These are phyloP conservation scores for Phialophora expanda DNA, from an alignment of 2,329 filamentous ascomycete genomes.

Conservation along the genomic window DNA sequence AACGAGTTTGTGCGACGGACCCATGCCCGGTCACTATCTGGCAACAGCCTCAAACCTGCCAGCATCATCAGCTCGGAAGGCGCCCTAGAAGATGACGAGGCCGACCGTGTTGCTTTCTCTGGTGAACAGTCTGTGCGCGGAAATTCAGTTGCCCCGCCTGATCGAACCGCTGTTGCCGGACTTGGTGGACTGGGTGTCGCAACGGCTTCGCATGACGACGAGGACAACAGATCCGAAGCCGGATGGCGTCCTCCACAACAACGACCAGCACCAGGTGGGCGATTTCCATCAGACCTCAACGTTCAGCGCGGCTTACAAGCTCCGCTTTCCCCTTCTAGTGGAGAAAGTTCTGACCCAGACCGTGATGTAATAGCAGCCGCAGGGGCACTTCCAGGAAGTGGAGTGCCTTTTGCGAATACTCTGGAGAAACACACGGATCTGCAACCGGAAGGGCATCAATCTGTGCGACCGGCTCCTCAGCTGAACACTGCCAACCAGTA, in stretches of 20 bases:
- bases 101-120: slow-evolving; percentile 68
- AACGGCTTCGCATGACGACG: slow-evolving; percentile 34
- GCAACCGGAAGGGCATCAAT: slow-evolving; percentile 18
- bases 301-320: slow-evolving; percentile 84
- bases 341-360: slow-evolving; percentile 70
- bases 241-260: slow-evolving; percentile 55
- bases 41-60: slow-evolving; percentile 61
- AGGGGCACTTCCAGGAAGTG: slow-evolving; percentile 59
- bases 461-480: neutral
- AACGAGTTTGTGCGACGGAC: slow-evolving; percentile 78
- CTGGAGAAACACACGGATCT: slow-evolving; percentile 35
- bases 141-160: slow-evolving; percentile 41
- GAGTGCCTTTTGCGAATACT: slow-evolving; percentile 41
- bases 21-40: slow-evolving; percentile 78
- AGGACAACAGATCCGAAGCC: slow-evolving; percentile 40
- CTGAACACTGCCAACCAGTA: slow-evolving; percentile 27
- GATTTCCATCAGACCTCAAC: slow-evolving; percentile 93
- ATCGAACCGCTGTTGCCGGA: slow-evolving; percentile 44
- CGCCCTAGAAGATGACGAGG: slow-evolving; percentile 75
- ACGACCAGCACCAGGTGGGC: slow-evolving; percentile 88
- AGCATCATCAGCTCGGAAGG: slow-evolving; percentile 74
- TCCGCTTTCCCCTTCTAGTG: slow-evolving; percentile 79
- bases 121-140: slow-evolving; percentile 53
- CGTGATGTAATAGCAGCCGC: slow-evolving; percentile 64
- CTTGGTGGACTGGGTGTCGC: slow-evolving; percentile 47